phyloP scores from a whole-genome alignment of 257 asterid genomes.

The Scutellaria minor region DNA sequence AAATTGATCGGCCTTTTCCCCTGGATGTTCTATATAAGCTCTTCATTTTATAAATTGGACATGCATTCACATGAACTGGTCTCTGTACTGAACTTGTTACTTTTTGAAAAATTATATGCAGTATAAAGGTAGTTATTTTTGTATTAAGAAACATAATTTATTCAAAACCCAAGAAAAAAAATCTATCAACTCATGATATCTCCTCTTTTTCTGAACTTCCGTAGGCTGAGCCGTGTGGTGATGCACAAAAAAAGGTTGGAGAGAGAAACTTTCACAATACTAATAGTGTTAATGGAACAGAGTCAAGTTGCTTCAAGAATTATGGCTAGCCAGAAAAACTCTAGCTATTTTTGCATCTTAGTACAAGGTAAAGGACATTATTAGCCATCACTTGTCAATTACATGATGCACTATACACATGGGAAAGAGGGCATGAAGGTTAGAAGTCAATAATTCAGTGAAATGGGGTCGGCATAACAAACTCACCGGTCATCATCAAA shows the following conservation, averaged over 20 bases:
- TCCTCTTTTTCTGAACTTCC: not conserved
- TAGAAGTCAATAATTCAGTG: conserved; percentile 22
- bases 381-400: not conserved
- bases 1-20: not conserved
- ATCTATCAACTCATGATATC: not conserved
- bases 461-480: conserved; percentile 25
- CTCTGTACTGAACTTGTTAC: not conserved
- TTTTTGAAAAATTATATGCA: not conserved
- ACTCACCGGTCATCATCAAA: conserved; percentile 82
- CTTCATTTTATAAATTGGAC: not conserved
- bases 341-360: conserved; percentile 9
- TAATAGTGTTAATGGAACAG: not conserved
- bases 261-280: not conserved
- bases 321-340: not conserved
- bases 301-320: conserved; percentile 18
- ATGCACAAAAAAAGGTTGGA: conserved; percentile 23
- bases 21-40: not conserved
- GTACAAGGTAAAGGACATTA: conserved; percentile 12
- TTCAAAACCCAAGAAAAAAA: not conserved
- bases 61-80: not conserved
- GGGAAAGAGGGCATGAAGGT: conserved; percentile 18
- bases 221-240: conserved; percentile 22
- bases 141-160: conserved; percentile 5
- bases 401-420: conserved; percentile 7
- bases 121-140: not conserved